Evolutionary conservation across 2,329 filamentous ascomycete species (phyloP), one percentile per base, ranked within the genome.

Genomic region (Dothideomycetes sp.): DNA sequence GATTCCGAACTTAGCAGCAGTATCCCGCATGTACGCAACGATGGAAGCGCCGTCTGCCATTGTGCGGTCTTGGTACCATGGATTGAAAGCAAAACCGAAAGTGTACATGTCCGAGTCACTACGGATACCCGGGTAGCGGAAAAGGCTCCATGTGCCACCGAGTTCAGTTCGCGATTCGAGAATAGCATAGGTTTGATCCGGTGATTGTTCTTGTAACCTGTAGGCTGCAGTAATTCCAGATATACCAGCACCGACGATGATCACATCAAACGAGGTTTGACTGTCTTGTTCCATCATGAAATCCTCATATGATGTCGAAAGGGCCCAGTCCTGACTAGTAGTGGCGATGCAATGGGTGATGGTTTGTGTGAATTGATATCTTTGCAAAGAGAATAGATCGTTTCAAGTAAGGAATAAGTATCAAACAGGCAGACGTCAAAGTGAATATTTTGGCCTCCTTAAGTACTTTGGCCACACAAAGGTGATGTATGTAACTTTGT

Each of bases 81-180:
- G 79, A 29, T 75, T 70, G 76, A 82, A 88, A 1, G 72, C 60
- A 50, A 86, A 86, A 13, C 68, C 68, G 43, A 70, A 68, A 4
- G 68, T 70, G 51, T 68, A 62, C 31, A 71, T 54, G 47, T 71
- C 68, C 0, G 64, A 67, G 45, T 70, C 67, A 13, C 65, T 69
- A 11, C 67, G 64, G 47, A 84, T 80, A 6, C 84, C 80, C 18
- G 47, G 47, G 50, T 86, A 89, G 28, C 70, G 74, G 64, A 86
- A 89, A 2, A 87, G 63, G 51, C 82, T 78, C 84, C 84, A 88
- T 0, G 84, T 89, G 1, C 84, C 84, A 1, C 84, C 84, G 5
- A 88, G 66, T 18, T 67, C 63, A 35, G 70, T 64, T 23, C 84
- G 76, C 2, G 68, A 70, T 57, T 89, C 84, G 12, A 88, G 68